Conservation (phyloP, 2,329 filamentous ascomycete species). For the Diplodia seriata region DNA sequence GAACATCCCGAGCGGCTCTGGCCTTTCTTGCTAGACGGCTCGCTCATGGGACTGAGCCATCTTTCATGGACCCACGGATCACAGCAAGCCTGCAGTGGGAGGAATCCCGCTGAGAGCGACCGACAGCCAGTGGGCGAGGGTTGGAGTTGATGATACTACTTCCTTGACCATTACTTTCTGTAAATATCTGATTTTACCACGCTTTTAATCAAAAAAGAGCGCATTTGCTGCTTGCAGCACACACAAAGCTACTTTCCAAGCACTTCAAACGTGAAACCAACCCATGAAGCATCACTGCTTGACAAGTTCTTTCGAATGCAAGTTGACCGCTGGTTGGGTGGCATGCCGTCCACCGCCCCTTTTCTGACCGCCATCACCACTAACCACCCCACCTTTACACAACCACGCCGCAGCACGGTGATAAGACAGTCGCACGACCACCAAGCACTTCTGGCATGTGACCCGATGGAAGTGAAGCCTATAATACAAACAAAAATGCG, state of each 20-base stretch:
- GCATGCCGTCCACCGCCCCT: no score
- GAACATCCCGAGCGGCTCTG: conserved; percentile 44
- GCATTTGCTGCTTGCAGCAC: conserved; percentile 23
- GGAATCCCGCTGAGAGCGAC: no score
- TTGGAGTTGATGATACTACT: no score
- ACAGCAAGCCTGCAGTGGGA: no score
- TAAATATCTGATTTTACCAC: conserved; percentile 19
- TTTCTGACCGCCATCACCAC: no score
- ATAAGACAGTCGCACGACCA: not conserved
- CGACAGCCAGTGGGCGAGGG: no score
- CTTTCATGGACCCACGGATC: no score
- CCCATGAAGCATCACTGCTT: no score
- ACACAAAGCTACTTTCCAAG: not conserved
- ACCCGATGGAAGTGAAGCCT: not conserved
- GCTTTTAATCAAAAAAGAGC: conserved; percentile 18
- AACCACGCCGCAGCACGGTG: not conserved
- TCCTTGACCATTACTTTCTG: conserved; percentile 20
- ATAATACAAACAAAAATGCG: no score
- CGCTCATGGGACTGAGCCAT: not conserved
- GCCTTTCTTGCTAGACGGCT: conserved; percentile 43
- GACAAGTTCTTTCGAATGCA: no score
- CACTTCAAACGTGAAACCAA: not conserved
- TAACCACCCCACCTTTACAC: not conserved
- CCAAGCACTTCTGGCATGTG: not conserved
- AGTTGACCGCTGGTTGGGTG: no score